A percentile compares a stretch with the other conserved stretches of the same genome.
Evolutionary conservation across 495 filamentous ascomycete genomes (phyloP).

Genomic region (Aspergillus biplanus): DNA sequence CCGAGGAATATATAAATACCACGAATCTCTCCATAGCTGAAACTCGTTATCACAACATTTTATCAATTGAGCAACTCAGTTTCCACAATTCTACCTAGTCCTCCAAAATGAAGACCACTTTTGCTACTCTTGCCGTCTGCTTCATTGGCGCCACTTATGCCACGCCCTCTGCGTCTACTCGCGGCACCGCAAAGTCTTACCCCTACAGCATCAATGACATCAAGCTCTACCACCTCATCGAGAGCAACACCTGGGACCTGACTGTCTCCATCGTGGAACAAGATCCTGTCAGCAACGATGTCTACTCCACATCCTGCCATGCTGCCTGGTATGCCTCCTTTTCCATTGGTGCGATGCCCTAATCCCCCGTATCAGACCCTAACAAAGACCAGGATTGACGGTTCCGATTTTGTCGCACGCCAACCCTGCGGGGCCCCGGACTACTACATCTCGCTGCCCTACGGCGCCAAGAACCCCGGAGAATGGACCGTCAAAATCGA

Average conservation of each 20-base stretch:
- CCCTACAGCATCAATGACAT: slow-evolving; percentile 16
- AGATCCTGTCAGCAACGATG: not conserved
- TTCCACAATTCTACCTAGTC: not conserved
- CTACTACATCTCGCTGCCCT: slow-evolving; percentile 15
- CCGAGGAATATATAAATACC: too few relatives aligned
- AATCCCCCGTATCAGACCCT: not conserved
- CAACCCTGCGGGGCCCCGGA: slow-evolving; percentile 7
- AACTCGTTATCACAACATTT: too few relatives aligned
- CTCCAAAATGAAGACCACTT: slow-evolving; percentile 12
- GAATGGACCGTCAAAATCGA: slow-evolving; percentile 5
- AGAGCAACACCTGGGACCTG: slow-evolving; percentile 16
- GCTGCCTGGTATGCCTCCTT: slow-evolving; percentile 3
- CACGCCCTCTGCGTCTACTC: not conserved
- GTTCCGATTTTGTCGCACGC: slow-evolving; percentile 7
- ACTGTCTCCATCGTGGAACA: slow-evolving; percentile 3
- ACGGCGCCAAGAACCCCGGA: slow-evolving; percentile 1
- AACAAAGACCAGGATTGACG: slow-evolving; percentile 1
- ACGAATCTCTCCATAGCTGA: too few relatives aligned
- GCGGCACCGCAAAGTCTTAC: too few relatives aligned
- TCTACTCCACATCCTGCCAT: slow-evolving; percentile 8
- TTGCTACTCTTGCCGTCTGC: slow-evolving; percentile 8
- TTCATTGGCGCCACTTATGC: slow-evolving; percentile 2
- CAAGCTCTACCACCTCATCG: slow-evolving; percentile 13
- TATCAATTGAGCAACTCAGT: too few relatives aligned
- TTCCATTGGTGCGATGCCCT: not conserved